phyloP scores from a whole-genome alignment of 495 filamentous ascomycete species.

The Aspergillus sparsus region DNA sequence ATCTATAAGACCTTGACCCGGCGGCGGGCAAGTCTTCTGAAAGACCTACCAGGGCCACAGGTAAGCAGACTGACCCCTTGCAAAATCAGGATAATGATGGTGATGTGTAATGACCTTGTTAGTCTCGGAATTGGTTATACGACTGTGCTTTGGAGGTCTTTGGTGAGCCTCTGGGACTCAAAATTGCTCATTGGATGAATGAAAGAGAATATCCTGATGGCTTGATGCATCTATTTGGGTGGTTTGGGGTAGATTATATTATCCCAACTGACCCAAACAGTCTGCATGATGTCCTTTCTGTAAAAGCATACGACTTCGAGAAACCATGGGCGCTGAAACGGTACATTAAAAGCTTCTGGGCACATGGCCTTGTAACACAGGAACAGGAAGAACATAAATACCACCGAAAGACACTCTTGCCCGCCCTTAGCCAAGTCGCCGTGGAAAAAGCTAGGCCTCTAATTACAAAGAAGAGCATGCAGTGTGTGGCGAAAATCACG shows the following conservation, averaged over 20 bases:
- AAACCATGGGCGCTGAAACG: background rate
- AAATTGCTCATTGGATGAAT: background rate
- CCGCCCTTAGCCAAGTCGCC: background rate
- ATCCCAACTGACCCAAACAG: background rate
- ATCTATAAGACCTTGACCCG: background rate
- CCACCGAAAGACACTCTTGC: background rate
- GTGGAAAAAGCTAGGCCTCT: background rate
- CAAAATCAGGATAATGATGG: background rate
- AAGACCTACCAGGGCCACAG: background rate
- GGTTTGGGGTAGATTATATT: background rate
- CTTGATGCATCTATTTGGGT: background rate
- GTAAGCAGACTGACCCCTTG: background rate
- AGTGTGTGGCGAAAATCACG: background rate
- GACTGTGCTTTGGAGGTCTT: background rate
- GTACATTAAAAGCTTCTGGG: background rate
- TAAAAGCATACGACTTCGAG: background rate
- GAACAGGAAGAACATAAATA: constrained; percentile 6
- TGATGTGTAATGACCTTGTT: no score
- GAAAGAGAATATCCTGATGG: background rate
- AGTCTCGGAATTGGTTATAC: background rate
- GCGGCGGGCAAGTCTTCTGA: background rate
- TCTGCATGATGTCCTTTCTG: background rate
- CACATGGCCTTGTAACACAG: constrained; percentile 1
- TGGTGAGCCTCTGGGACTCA: background rate
- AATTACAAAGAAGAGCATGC: background rate